Percentiles rank a stretch among this genome's conserved stretches.
Evolutionary conservation across 2,329 filamentous ascomycete genomes (phyloP).

Genomic region (Lachnellula subtilissima): DNA sequence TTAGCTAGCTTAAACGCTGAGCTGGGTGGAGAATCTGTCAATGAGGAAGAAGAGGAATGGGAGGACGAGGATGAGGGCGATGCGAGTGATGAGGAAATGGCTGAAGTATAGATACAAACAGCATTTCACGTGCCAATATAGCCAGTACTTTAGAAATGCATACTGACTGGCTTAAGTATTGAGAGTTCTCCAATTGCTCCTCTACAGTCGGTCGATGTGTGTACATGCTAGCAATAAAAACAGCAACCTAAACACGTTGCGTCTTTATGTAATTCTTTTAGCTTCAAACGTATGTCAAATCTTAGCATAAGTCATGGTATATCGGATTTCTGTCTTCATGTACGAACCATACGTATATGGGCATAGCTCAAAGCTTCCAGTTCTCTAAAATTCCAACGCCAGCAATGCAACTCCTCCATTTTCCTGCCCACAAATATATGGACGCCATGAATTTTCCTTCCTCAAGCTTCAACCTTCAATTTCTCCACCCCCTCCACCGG

Average conservation of each 20-base stretch:
- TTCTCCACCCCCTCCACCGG: slow-evolving; percentile 60
- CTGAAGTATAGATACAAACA: slow-evolving; percentile 34
- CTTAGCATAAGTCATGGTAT: neutral
- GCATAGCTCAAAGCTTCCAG: neutral
- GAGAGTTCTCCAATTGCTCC: too few species aligned
- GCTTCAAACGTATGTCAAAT: neutral
- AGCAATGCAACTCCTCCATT: slow-evolving; percentile 13
- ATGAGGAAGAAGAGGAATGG: slow-evolving; percentile 48
- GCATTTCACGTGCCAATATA: neutral
- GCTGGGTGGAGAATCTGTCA: slow-evolving; percentile 57
- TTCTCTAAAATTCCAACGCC: slow-evolving; percentile 7
- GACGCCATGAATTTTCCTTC: neutral
- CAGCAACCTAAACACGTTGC: neutral
- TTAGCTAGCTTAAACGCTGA: slow-evolving; percentile 58
- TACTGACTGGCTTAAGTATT: too few species aligned
- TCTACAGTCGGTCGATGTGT: too few species aligned
- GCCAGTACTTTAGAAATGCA: too few species aligned
- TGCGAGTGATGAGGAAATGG: slow-evolving; percentile 49
- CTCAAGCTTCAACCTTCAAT: slow-evolving; percentile 59
- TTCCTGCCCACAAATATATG: neutral
- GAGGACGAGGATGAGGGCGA: slow-evolving; percentile 54
- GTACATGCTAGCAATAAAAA: too few species aligned
- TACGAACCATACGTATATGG: neutral
- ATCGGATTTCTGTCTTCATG: neutral
- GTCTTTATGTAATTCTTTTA: neutral